Conservation (phyloP, 2,329 filamentous ascomycete species). For the Sporothrix pseudoabietina region DNA sequence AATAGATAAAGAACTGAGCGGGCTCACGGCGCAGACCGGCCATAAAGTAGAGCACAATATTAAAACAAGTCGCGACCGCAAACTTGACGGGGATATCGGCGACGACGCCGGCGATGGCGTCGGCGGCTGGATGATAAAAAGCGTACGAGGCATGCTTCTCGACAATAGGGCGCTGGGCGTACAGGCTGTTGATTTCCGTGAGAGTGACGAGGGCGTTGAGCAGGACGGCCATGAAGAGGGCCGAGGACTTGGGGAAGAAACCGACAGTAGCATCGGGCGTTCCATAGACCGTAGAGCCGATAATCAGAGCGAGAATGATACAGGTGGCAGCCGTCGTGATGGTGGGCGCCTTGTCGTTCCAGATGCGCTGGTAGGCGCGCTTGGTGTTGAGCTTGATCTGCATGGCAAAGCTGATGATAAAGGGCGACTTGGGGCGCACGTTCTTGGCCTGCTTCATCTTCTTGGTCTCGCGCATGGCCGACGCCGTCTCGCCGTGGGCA, state of each 20-base stretch:
- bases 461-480: slow-evolving; percentile 54
- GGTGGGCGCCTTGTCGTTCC: slow-evolving; percentile 72
- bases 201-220: slow-evolving; percentile 82
- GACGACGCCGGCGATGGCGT: slow-evolving; percentile 82
- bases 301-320: slow-evolving; percentile 53
- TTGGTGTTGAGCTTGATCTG: slow-evolving; percentile 56
- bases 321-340: slow-evolving; percentile 81
- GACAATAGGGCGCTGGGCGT: slow-evolving; percentile 86
- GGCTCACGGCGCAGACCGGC: slow-evolving; percentile 73
- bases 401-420: slow-evolving; percentile 64
- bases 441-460: slow-evolving; percentile 62
- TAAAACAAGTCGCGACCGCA: slow-evolving; percentile 72
- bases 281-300: slow-evolving; percentile 33
- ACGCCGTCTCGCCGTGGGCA: slow-evolving; percentile 48
- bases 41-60: slow-evolving; percentile 83
- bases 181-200: slow-evolving; percentile 82
- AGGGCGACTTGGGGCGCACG: slow-evolving; percentile 74
- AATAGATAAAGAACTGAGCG: slow-evolving; percentile 81
- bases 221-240: slow-evolving; percentile 85
- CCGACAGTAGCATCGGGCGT: slow-evolving; percentile 44
- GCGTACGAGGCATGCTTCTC: slow-evolving; percentile 88
- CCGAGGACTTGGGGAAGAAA: slow-evolving; percentile 63
- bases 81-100: slow-evolving; percentile 84
- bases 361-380: slow-evolving; percentile 77
- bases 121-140: slow-evolving; percentile 88